Conservation (phyloP, 2,329 filamentous ascomycete species). For the Talaromyces rugulosus region DNA sequence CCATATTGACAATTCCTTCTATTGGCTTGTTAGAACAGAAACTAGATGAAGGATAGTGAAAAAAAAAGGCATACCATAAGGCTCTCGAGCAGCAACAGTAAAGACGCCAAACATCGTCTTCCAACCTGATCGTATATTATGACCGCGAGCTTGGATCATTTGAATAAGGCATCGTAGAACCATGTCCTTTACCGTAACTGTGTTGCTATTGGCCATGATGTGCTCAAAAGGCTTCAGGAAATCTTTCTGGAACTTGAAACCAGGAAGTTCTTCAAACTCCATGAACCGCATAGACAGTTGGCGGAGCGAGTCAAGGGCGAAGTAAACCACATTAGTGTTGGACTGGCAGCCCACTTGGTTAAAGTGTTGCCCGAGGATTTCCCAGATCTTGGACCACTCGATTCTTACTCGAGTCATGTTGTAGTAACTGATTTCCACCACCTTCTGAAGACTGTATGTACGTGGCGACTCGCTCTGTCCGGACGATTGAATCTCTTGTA, state of each 20-base stretch:
- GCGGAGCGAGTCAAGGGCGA: slow-evolving; percentile 88
- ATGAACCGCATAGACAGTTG: slow-evolving; percentile 98
- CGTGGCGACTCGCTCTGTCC: slow-evolving; percentile 92
- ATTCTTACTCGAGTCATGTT: slow-evolving; percentile 99
- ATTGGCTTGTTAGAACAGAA: slow-evolving; percentile 9
- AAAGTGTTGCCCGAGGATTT: slow-evolving; percentile 95
- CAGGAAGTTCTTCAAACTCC: slow-evolving; percentile 94
- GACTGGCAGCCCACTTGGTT: slow-evolving; percentile 95
- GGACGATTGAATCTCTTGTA: slow-evolving; percentile 98
- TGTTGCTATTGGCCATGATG: slow-evolving; percentile 87
- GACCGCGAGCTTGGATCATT: slow-evolving; percentile 95
- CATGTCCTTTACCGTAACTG: slow-evolving; percentile 95
- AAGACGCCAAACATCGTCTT: slow-evolving; percentile 99
- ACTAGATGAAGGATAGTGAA: not conserved
- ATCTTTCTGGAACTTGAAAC: slow-evolving; percentile 99
- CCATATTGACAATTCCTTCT: slow-evolving; percentile 93
- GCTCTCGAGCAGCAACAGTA: slow-evolving; percentile 88
- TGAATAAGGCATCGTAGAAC: slow-evolving; percentile 92
- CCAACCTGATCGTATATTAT: slow-evolving; percentile 97
- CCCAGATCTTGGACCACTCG: slow-evolving; percentile 98
- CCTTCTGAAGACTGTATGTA: slow-evolving; percentile 95
- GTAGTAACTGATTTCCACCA: slow-evolving; percentile 98
- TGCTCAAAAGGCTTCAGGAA: slow-evolving; percentile 98
- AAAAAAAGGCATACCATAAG: slow-evolving; percentile 56
- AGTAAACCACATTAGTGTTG: slow-evolving; percentile 96